Base-by-base conservation (phyloP, 257 asterid genomes). In the Verbascum thapsus region DNA sequence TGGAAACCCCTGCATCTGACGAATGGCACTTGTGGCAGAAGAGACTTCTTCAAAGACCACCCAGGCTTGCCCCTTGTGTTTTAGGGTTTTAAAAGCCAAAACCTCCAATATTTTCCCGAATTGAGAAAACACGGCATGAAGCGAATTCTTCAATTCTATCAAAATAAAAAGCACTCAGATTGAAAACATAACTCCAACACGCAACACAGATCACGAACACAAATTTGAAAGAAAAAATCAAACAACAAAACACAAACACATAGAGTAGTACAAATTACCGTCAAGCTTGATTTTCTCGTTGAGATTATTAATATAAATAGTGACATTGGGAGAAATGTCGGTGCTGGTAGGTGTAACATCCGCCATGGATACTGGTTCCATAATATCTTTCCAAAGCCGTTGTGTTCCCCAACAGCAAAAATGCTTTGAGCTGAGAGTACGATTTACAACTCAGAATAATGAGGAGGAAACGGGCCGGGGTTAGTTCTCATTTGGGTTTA, bases 41-140 rank as follows among this genome's bases (percentile, higher is more conserved):
- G 95, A 82, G 56, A 70, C 91, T 18, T 94, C 98, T 53, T 90
- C 95, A 57, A 94, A 94, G 15, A 90, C 83, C 32, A 94, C 96
- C 99, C 98, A 94, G 2, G 99, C 99, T 73, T 94, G 99, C 18
- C 99, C 99, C 70, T 85, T 90, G 74, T 94, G 98, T 66, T 90
- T 94, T 73, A 94, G 97, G 90, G 99, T 94, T 90, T 87, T 94
- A 87, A 94, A 90, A 7, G 97, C 99, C 70, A 94, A 78, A 38
- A 94, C 98, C 81, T 90, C 99, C 74, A 85, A 42, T 45, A 90
- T 90, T 64, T 87, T 94, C 69, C 99, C 98, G 62, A 94, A 94
- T 62, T 94, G 99, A 35, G 98, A 82, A 76, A 94, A 94, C 79
- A 94, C 99, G 43, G 99, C 98, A 68, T 74, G 76, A 66, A 94